phyloP scores from a whole-genome alignment of 1,284 basidiomycete species.

The Ustilago shanxiensis region DNA sequence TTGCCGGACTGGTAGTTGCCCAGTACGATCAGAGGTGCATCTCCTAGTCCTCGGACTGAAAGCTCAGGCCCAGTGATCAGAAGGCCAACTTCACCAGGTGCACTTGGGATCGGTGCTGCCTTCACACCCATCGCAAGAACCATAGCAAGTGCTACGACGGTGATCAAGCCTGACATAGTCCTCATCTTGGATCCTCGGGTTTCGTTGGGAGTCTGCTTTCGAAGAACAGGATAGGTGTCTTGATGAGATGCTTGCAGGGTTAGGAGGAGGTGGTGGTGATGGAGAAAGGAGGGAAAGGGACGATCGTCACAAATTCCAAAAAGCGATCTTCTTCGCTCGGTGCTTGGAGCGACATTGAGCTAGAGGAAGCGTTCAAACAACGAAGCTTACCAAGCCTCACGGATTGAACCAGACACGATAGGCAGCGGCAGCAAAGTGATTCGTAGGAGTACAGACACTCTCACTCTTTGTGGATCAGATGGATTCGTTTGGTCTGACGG shows the following conservation, averaged over 20 bases:
- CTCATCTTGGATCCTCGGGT: slow-evolving; percentile 11
- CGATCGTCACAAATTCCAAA: not conserved
- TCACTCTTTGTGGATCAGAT: not conserved
- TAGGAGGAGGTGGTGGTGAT: not conserved
- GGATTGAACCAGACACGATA: too few species aligned
- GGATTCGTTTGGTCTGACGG: not conserved
- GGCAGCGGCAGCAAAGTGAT: too few species aligned
- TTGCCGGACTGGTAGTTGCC: slow-evolving; percentile 35
- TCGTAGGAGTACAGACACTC: not conserved
- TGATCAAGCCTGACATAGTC: not conserved
- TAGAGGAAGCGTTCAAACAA: too few species aligned
- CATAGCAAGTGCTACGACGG: slow-evolving; percentile 17
- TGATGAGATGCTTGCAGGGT: not conserved
- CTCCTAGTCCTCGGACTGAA: slow-evolving; percentile 23
- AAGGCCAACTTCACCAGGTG: not conserved
- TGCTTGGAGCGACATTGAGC: too few species aligned
- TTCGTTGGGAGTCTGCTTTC: not conserved
- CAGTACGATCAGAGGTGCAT: slow-evolving; percentile 30
- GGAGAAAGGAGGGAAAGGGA: not conserved
- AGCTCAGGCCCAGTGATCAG: slow-evolving; percentile 5
- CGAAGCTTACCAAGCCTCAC: too few species aligned
- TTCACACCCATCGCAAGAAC: slow-evolving; percentile 6
- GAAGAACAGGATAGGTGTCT: not conserved
- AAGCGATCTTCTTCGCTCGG: not conserved
- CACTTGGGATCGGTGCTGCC: slow-evolving; percentile 11